Percentiles rank a stretch among this genome's conserved stretches.
phyloP scores from a whole-genome alignment of 2,329 filamentous ascomycete species.

The Polytolypa hystricis region DNA sequence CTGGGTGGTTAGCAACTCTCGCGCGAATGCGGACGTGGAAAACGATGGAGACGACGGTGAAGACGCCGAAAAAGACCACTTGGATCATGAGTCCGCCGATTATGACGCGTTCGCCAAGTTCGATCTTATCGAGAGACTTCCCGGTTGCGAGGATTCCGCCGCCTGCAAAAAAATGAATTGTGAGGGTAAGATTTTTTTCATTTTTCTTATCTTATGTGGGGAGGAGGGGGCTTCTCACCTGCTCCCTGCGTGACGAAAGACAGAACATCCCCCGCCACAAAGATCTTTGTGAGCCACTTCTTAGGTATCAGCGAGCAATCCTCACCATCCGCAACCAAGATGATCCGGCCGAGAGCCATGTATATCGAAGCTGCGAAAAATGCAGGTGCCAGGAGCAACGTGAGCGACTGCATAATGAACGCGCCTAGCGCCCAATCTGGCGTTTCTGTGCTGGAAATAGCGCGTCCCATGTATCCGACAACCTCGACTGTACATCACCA shows the following conservation, averaged over 20 bases:
- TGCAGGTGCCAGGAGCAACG: slow-evolving; percentile 37
- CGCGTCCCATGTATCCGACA: slow-evolving; percentile 40
- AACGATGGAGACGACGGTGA: slow-evolving; percentile 36
- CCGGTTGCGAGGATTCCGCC: slow-evolving; percentile 2
- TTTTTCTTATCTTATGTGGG: too few species aligned
- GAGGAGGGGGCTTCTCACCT: slow-evolving; percentile 2
- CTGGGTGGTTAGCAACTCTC: slow-evolving; percentile 16
- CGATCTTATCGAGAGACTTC: background rate
- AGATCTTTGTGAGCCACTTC: slow-evolving; percentile 36
- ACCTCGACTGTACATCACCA: too few species aligned
- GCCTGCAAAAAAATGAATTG: background rate
- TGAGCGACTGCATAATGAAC: slow-evolving; percentile 33
- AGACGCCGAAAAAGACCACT: slow-evolving; percentile 44
- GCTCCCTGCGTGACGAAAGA: slow-evolving; percentile 33
- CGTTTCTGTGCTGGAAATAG: slow-evolving; percentile 28
- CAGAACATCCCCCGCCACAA: slow-evolving; percentile 37
- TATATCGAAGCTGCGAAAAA: slow-evolving; percentile 40
- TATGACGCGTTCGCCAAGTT: slow-evolving; percentile 30
- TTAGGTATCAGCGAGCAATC: slow-evolving; percentile 30
- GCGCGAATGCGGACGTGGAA: slow-evolving; percentile 36
- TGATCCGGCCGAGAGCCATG: slow-evolving; percentile 36
- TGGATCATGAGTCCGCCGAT: slow-evolving; percentile 45
- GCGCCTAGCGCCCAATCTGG: slow-evolving; percentile 32
- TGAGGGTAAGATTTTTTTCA: background rate
- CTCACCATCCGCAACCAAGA: slow-evolving; percentile 30